Evolutionary conservation across 495 filamentous ascomycete species (phyloP).

Genomic region (Penicillium ucsense): DNA sequence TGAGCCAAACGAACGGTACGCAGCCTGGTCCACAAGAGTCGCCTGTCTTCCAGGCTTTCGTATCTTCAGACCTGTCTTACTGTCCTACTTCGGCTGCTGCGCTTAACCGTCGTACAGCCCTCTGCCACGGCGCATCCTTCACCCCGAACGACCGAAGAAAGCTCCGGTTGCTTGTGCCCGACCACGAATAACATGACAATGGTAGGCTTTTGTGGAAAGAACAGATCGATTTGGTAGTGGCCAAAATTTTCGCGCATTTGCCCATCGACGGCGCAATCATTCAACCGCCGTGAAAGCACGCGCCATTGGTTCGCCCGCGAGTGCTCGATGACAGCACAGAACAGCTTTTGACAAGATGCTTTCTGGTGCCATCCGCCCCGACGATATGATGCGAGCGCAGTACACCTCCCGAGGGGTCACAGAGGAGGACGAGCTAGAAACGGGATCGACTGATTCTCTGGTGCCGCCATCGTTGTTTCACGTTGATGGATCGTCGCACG

Average conservation of each 20-base stretch:
- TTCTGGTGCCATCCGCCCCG: conserved; percentile 30
- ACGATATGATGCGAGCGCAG: conserved; percentile 30
- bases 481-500: conserved; percentile 19
- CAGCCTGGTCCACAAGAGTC: no score
- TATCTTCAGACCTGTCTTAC: background rate
- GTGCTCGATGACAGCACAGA: background rate
- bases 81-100: no score
- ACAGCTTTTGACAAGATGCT: conserved; percentile 16
- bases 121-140: background rate
- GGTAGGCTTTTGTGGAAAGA: conserved; percentile 2
- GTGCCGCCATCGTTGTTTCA: conserved; percentile 14
- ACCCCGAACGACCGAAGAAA: background rate
- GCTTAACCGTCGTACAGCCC: no score
- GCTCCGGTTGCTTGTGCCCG: background rate
- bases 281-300: no score
- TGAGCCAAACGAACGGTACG: no score
- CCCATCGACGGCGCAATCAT: background rate
- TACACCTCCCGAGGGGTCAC: conserved; percentile 23
- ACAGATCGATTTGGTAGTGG: conserved; percentile 4
- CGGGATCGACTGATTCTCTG: conserved; percentile 15
- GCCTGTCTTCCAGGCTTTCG: no score
- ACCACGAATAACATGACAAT: conserved; percentile 5
- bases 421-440: conserved; percentile 24
- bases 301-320: background rate
- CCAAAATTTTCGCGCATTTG: background rate